These are phyloP conservation scores for Leptographium procerum DNA, from an alignment of 2,329 filamentous ascomycete genomes.

Conservation along the genomic window DNA sequence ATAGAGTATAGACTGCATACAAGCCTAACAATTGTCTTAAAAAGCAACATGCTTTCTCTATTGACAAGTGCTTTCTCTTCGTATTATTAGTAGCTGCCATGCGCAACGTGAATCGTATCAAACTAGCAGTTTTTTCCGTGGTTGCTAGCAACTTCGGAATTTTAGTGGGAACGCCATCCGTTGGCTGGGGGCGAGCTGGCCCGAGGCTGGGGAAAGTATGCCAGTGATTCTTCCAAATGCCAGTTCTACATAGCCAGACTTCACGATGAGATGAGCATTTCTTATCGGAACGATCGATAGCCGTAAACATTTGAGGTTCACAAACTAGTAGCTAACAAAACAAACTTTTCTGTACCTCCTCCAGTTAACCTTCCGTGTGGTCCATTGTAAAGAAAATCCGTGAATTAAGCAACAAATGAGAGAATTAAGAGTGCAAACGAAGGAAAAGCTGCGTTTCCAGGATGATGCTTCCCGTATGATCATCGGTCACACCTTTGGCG, in stretches of 20 bases:
- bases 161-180: too few species aligned
- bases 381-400: not conserved
- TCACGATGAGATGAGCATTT: not conserved
- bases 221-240: too few species aligned
- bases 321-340: not conserved
- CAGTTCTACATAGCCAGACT: too few species aligned
- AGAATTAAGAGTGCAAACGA: not conserved
- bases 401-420: not conserved
- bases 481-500: not conserved
- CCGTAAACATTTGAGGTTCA: not conserved
- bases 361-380: not conserved
- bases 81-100: not conserved
- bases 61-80: too few species aligned
- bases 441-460: not conserved
- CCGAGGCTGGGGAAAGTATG: not conserved
- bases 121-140: too few species aligned
- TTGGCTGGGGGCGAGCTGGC: too few species aligned
- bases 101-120: not conserved
- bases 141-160: not conserved
- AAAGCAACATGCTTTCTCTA: too few species aligned
- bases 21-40: too few species aligned
- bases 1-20: not conserved
- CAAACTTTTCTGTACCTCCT: not conserved
- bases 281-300: too few species aligned
- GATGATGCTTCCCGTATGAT: not conserved